Evolutionary conservation across 2,329 filamentous ascomycete genomes (phyloP).

Genomic region (Alternaria brassicicola): DNA sequence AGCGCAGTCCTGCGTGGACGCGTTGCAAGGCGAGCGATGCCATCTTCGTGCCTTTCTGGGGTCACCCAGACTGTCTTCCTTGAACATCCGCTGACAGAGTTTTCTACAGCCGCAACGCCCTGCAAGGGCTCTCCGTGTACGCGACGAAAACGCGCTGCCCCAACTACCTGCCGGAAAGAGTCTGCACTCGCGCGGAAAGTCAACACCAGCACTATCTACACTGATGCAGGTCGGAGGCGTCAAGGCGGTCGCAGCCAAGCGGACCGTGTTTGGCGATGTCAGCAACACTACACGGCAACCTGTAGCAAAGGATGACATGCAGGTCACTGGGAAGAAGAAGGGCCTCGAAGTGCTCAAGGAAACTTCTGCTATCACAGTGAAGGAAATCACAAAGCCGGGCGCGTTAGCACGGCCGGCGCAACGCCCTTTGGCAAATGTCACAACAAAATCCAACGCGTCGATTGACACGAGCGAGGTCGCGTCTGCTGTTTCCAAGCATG

Average conservation of each 20-base stretch:
- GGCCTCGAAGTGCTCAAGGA: constrained; percentile 46
- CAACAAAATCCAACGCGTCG: constrained; percentile 28
- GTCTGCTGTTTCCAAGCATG: constrained; percentile 30
- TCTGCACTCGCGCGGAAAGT: constrained; percentile 83
- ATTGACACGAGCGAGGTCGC: constrained; percentile 23
- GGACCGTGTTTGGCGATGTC: constrained; percentile 80
- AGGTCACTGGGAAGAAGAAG: constrained; percentile 52
- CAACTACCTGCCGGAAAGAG: constrained; percentile 52
- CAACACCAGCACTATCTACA: constrained; percentile 67
- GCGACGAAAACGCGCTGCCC: constrained; percentile 71
- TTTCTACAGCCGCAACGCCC: constrained; percentile 70
- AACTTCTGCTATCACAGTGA: constrained; percentile 33
- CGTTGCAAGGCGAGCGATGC: constrained; percentile 4
- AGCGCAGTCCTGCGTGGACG: constrained; percentile 1
- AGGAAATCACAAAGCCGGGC: constrained; percentile 52
- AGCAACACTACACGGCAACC: constrained; percentile 67
- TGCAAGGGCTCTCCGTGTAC: constrained; percentile 62
- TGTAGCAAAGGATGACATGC: constrained; percentile 62
- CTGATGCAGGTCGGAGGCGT: constrained; percentile 61
- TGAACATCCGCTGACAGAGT: constrained; percentile 27
- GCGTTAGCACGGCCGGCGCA: constrained; percentile 66
- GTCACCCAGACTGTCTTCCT: constrained; percentile 7
- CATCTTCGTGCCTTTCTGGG: constrained; percentile 1
- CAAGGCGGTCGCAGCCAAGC: constrained; percentile 71
- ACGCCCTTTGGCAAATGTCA: constrained; percentile 54